phyloP scores from a whole-genome alignment of 805 yeast genomes.

The Ogataea wickerhamii region DNA sequence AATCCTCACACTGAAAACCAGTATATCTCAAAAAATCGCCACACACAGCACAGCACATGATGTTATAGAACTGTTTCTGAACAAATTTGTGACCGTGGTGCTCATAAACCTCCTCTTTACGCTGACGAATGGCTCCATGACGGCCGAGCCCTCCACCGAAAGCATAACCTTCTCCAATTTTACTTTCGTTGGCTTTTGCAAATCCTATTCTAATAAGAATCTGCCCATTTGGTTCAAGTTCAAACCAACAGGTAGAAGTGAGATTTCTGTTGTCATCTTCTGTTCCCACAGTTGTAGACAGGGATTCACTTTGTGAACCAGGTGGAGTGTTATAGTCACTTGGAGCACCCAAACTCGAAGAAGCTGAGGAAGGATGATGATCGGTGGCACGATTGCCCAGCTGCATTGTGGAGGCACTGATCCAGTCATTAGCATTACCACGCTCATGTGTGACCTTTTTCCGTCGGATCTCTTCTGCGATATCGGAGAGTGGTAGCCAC shows the following conservation, averaged over 20 bases:
- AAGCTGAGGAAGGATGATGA: constrained; percentile 7
- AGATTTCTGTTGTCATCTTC: constrained; percentile 25
- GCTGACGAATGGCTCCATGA: constrained; percentile 96
- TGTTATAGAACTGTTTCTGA: constrained; percentile 90
- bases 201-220: constrained; percentile 74
- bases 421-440: constrained; percentile 67
- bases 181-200: constrained; percentile 54
- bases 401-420: constrained; percentile 63
- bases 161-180: constrained; percentile 43
- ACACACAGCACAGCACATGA: constrained; percentile 97
- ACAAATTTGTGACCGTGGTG: constrained; percentile 97
- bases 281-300: constrained; percentile 10
- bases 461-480: constrained; percentile 92
- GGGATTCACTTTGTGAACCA: constrained; percentile 11
- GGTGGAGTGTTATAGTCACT: constrained; percentile 15
- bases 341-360: constrained; percentile 9
- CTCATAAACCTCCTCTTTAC: constrained; percentile 86
- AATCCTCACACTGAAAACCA: constrained; percentile 85
- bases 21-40: constrained; percentile 88
- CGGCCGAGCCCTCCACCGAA: constrained; percentile 73
- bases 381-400: constrained; percentile 8
- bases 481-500: constrained; percentile 88
- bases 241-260: constrained; percentile 77
- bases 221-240: constrained; percentile 93
- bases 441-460: constrained; percentile 74